Evolutionary conservation across 2,329 filamentous ascomycete species (phyloP).

Genomic region (Blumeria graminis): DNA sequence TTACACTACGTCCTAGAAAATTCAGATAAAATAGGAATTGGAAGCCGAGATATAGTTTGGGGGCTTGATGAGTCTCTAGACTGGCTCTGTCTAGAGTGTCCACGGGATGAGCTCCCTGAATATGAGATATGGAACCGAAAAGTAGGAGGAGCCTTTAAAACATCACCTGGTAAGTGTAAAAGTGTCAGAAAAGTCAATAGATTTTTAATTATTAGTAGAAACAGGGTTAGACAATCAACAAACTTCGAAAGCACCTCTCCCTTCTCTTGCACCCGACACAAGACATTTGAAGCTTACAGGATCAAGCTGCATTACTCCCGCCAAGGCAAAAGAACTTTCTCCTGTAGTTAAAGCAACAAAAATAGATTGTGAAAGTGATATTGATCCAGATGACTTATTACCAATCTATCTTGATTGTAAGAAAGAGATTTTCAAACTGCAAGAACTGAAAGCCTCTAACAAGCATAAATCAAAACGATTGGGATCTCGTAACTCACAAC

Average conservation of each 20-base stretch:
- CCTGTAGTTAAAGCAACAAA: constrained; percentile 6
- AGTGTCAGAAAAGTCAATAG: no score
- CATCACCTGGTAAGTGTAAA: constrained; percentile 11
- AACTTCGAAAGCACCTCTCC: constrained; percentile 14
- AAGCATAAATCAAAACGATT: constrained; percentile 8
- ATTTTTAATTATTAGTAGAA: constrained; percentile 6
- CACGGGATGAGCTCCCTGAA: constrained; percentile 41
- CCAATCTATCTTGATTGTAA: constrained; percentile 58
- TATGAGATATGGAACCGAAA: constrained; percentile 30
- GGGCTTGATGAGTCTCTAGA: constrained; percentile 72
- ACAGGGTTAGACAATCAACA: constrained; percentile 13
- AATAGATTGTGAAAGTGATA: constrained; percentile 38
- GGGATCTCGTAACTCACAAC: background rate
- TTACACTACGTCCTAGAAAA: constrained; percentile 43
- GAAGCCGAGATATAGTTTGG: constrained; percentile 47
- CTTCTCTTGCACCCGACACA: constrained; percentile 12
- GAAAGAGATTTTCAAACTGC: constrained; percentile 36
- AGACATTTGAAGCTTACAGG: constrained; percentile 8
- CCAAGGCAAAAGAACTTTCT: constrained; percentile 6
- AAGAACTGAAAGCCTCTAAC: constrained; percentile 24
- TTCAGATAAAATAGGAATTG: constrained; percentile 32
- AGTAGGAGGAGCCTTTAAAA: constrained; percentile 8
- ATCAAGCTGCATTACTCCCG: background rate
- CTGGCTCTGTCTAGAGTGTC: constrained; percentile 65
- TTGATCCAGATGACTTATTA: constrained; percentile 51